These are phyloP conservation scores for Trypethelium eluteriae DNA, from an alignment of 495 filamentous ascomycete species.

Conservation along the genomic window DNA sequence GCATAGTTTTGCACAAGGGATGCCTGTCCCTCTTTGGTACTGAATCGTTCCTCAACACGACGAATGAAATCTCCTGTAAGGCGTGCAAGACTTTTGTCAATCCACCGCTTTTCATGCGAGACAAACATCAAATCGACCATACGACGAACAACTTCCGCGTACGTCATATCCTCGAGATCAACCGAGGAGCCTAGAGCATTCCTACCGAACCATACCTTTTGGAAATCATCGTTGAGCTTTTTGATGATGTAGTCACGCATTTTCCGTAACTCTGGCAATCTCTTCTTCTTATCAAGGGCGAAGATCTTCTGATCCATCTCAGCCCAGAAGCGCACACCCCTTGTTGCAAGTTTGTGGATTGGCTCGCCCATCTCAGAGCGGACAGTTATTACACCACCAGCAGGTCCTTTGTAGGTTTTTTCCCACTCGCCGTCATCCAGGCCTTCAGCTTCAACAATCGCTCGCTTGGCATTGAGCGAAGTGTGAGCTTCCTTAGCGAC, in stretches of 20 bases:
- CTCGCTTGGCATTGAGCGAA: conserved; percentile 85
- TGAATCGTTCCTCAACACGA: conserved; percentile 90
- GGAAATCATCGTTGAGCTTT: conserved; percentile 96
- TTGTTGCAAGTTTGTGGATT: conserved; percentile 94
- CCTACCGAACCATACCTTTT: conserved; percentile 97
- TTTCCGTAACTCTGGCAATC: conserved; percentile 84
- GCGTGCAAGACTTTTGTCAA: conserved; percentile 71
- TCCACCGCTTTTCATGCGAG: conserved; percentile 89
- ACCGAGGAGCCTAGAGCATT: conserved; percentile 76
- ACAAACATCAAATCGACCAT: conserved; percentile 97
- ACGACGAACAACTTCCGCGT: conserved; percentile 80
- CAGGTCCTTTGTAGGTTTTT: conserved; percentile 86
- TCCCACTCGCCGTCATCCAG: conserved; percentile 88
- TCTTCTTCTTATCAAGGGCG: conserved; percentile 89
- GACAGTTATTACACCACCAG: conserved; percentile 94
- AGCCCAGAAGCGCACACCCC: conserved; percentile 90
- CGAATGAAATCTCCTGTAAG: conserved; percentile 92
- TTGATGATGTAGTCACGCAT: conserved; percentile 90
- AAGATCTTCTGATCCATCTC: conserved; percentile 99
- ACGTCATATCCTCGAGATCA: conserved; percentile 98
- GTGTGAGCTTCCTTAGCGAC: conserved; percentile 92
- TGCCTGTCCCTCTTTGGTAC: conserved; percentile 52
- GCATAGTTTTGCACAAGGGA: conserved; percentile 79
- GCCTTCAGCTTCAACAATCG: conserved; percentile 84
- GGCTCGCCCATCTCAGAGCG: conserved; percentile 98